phyloP scores from a whole-genome alignment of 176 grass and related monocot genomes.

The Stipa capillata region DNA sequence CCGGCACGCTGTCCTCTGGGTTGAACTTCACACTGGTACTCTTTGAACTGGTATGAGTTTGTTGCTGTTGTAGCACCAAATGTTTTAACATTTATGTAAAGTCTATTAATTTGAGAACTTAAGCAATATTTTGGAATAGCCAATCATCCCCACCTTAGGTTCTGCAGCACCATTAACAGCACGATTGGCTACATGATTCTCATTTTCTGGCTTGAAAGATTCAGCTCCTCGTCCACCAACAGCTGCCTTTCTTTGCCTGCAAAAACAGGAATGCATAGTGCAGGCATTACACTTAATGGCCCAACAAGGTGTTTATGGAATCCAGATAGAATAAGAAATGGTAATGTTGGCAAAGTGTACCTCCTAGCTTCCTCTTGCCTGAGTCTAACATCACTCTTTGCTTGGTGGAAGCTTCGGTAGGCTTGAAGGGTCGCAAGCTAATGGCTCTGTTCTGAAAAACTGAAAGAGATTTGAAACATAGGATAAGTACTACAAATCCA shows the following conservation, averaged over 20 bases:
- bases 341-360: slow-evolving; percentile 16
- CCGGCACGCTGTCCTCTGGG: slow-evolving; percentile 38
- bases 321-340: background rate
- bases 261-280: slow-evolving; percentile 5
- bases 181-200: slow-evolving; percentile 29
- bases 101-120: background rate
- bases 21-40: slow-evolving; percentile 42
- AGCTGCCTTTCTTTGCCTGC: slow-evolving; percentile 49
- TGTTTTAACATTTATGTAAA: background rate
- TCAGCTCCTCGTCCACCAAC: slow-evolving; percentile 41
- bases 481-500: slow-evolving; percentile 7
- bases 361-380: slow-evolving; percentile 64
- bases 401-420: slow-evolving; percentile 86
- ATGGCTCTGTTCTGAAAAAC: slow-evolving; percentile 68
- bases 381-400: slow-evolving; percentile 86
- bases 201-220: slow-evolving; percentile 48
- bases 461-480: slow-evolving; percentile 29
- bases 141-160: slow-evolving; percentile 31
- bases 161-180: slow-evolving; percentile 35
- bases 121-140: background rate
- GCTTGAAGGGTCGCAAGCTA: slow-evolving; percentile 62
- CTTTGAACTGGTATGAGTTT: slow-evolving; percentile 45
- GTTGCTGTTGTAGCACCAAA: slow-evolving; percentile 26
- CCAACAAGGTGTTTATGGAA: slow-evolving; percentile 1
- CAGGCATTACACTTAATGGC: slow-evolving; percentile 5